phyloP scores from a whole-genome alignment of 805 yeast species.

The Ogataea degrootiae region DNA sequence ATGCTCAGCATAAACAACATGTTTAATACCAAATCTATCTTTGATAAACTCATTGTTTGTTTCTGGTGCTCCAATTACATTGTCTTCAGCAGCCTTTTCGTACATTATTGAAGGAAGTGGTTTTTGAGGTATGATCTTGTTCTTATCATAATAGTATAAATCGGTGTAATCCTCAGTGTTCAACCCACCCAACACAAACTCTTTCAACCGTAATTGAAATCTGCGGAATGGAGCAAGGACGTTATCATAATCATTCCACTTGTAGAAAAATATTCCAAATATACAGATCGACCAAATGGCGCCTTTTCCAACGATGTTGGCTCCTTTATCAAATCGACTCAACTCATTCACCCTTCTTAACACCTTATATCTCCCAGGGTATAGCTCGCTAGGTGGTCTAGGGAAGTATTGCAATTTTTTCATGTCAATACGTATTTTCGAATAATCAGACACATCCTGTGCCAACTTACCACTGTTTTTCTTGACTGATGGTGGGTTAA shows the following conservation, averaged over 20 bases:
- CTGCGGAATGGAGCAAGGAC: conserved; percentile 67
- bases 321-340: conserved; percentile 53
- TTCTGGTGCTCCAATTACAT: conserved; percentile 29
- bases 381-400: conserved; percentile 65
- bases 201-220: conserved; percentile 51
- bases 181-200: conserved; percentile 47
- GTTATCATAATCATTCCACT: conserved; percentile 83
- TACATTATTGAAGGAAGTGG: conserved; percentile 33
- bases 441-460: conserved; percentile 60
- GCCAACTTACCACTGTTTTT: conserved; percentile 44
- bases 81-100: conserved; percentile 34
- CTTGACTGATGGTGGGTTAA: conserved; percentile 60
- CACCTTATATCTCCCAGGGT: conserved; percentile 76
- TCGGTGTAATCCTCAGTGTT: conserved; percentile 60
- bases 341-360: conserved; percentile 54
- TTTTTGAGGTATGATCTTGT: conserved; percentile 35
- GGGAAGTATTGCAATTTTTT: conserved; percentile 70
- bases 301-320: conserved; percentile 49
- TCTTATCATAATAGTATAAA: conserved; percentile 39
- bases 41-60: conserved; percentile 42
- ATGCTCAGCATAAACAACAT: conserved; percentile 70
- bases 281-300: conserved; percentile 45
- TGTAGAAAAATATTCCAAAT: conserved; percentile 65
- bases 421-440: conserved; percentile 70
- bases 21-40: conserved; percentile 61